A percentile compares a stretch with the other conserved stretches of the same genome.
These are phyloP conservation scores for Fragilariopsis cylindrus DNA, from an alignment of 108 stramenopile species.

Conservation along the genomic window DNA sequence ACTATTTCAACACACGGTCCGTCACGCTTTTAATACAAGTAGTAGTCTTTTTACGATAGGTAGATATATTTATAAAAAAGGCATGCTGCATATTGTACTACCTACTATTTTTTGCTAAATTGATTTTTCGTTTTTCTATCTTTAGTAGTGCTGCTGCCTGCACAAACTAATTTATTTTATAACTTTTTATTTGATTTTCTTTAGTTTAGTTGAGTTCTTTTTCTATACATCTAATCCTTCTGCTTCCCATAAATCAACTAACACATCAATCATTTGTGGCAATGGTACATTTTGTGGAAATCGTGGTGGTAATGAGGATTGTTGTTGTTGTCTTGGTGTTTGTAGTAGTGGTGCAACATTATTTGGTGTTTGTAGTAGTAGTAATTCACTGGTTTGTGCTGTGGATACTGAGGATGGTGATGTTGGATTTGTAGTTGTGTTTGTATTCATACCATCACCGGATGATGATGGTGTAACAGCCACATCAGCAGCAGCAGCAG, in stretches of 20 bases:
- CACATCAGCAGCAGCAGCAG: too few species aligned
- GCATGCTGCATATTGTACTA: too few species aligned
- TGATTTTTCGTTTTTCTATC: too few species aligned
- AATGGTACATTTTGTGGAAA: conserved; percentile 73
- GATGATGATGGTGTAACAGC: not conserved
- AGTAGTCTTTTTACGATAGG: too few species aligned
- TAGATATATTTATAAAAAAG: too few species aligned
- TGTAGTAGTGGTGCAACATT: conserved; percentile 19
- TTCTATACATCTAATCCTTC: conserved; percentile 76
- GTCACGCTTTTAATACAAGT: too few species aligned
- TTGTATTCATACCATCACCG: not conserved
- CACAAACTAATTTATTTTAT: not conserved
- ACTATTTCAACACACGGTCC: too few species aligned
- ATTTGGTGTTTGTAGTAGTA: not conserved
- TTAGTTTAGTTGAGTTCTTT: too few species aligned
- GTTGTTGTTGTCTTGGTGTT: not conserved
- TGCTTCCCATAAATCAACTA: conserved; percentile 85
- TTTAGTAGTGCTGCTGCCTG: too few species aligned
- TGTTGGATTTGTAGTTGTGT: not conserved
- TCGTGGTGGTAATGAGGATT: conserved; percentile 1
- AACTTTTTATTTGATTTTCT: not conserved
- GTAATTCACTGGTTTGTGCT: not conserved
- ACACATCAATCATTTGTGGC: conserved; percentile 82
- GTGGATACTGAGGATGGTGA: not conserved
- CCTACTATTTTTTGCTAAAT: too few species aligned